A percentile compares a stretch with the other conserved stretches of the same genome.
Conservation (phyloP, 805 yeast genomes). For the Barnettozyma pratensis region DNA sequence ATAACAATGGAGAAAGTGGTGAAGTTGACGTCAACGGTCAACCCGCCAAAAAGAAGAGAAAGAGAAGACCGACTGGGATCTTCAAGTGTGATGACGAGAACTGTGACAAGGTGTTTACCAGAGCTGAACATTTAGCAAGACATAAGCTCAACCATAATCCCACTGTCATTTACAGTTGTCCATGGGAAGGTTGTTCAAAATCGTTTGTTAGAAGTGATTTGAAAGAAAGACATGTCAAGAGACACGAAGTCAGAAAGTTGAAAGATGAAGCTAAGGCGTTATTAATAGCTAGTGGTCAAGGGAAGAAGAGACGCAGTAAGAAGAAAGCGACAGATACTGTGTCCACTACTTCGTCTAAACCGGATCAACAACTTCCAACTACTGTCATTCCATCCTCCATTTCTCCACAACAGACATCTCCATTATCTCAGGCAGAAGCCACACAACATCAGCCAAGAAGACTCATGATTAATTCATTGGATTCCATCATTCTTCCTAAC, state of each 20-base stretch:
- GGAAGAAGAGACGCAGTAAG: conserved; percentile 13
- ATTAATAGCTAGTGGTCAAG: conserved; percentile 8
- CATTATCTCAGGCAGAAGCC: too few relatives aligned
- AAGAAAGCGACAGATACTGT: not conserved
- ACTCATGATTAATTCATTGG: conserved; percentile 21
- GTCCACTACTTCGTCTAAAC: not conserved
- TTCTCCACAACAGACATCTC: too few relatives aligned
- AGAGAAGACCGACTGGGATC: conserved; percentile 27
- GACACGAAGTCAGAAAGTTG: conserved; percentile 33
- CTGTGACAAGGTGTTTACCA: conserved; percentile 51
- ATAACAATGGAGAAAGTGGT: not conserved
- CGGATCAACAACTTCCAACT: not conserved
- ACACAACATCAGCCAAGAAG: conserved; percentile 4
- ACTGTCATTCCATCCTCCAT: too few relatives aligned
- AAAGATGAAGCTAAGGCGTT: conserved; percentile 24
- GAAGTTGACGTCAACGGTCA: not conserved
- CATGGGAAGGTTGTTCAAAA: conserved; percentile 44
- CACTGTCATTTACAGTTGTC: conserved; percentile 48
- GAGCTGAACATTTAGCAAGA: conserved; percentile 61
- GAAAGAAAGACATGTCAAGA: conserved; percentile 38
- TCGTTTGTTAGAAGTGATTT: conserved; percentile 62
- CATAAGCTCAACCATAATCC: conserved; percentile 61
- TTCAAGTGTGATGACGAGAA: conserved; percentile 39
- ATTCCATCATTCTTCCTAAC: conserved; percentile 24
- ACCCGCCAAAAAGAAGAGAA: conserved; percentile 16